Base-by-base conservation (phyloP, 164 flowering plant species). In the Tetrastigma voinierianum region DNA sequence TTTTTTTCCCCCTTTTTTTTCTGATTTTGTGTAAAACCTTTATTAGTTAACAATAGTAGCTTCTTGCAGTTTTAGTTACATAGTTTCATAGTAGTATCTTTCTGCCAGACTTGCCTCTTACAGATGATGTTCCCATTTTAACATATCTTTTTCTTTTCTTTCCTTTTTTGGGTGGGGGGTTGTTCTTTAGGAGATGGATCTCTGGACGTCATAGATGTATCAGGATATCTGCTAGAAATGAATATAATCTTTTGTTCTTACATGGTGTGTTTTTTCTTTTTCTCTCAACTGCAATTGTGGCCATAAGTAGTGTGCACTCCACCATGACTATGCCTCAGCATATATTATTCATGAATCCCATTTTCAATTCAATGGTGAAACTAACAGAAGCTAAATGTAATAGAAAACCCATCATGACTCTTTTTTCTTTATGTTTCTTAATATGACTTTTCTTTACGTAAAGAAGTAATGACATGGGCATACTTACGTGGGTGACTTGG, bases 21-120 rank as follows among this genome's bases (percentile, higher is more conserved):
- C 6, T 32, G 40, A 32, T 32, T 32, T 67, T 72, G 59, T 66
- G 73, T 65, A 65, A 51, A 70, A 68, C 57, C 51, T 57, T 46
- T 66, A 67, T 20, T 40, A 52, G 73, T n/a, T 17, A 60, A 59
- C 59, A 59, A 66, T 52, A 25, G 66, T 67, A 16, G 65, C 64
- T 65, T 32, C 40, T 32, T 4, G 51, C 45, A 57, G 63, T 68
- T 72, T 61, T 17, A 61, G 75, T 59, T 57, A 44, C 12, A 64
- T 59, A 69, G 73, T 70, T 67, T 66, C 67, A 54, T 32, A 53
- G 66, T 65, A 46, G 73, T 57, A 64, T 65, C 49, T 69, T 64
- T 56, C 18, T 49, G 32, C n/a, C 46, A 61, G 65, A 57, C 20
- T 55, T 64, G 51, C 59, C 61, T 65, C 62, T 53, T 14, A 14